These are phyloP conservation scores for Monilinia aucupariae DNA, from an alignment of 2,329 filamentous ascomycete species.

Conservation along the genomic window DNA sequence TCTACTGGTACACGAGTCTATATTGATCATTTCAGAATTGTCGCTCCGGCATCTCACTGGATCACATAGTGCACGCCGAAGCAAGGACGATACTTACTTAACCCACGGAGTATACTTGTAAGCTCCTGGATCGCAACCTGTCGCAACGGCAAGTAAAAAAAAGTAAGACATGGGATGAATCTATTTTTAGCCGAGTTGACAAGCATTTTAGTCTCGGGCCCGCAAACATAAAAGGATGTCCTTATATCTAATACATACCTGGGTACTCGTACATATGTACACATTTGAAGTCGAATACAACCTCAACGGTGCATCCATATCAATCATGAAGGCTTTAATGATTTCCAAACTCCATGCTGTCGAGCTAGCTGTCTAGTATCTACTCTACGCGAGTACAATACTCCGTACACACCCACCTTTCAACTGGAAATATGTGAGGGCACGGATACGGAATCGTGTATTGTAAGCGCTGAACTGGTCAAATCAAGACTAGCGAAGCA, in stretches of 20 bases:
- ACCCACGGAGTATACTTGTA: background rate
- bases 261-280: no score
- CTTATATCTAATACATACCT: no score
- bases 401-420: background rate
- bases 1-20: background rate
- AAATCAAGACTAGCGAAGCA: constrained; percentile 10
- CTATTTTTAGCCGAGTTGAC: constrained; percentile 7
- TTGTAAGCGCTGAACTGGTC: constrained; percentile 9
- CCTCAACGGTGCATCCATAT: no score
- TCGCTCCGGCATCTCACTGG: background rate
- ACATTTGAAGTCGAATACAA: no score
- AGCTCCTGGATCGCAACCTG: background rate
- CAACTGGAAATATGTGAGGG: background rate
- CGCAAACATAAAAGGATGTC: background rate
- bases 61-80: background rate
- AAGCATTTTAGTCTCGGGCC: background rate
- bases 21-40: background rate
- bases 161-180: background rate
- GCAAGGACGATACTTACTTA: background rate
- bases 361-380: no score
- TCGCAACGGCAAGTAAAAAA: background rate
- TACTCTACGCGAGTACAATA: no score
- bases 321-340: no score
- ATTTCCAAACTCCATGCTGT: no score
- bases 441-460: constrained; percentile 6